Percentiles rank a stretch among this genome's conserved stretches.
Conservation (phyloP, 495 filamentous ascomycete genomes). For the Aspergillus indologenus region DNA sequence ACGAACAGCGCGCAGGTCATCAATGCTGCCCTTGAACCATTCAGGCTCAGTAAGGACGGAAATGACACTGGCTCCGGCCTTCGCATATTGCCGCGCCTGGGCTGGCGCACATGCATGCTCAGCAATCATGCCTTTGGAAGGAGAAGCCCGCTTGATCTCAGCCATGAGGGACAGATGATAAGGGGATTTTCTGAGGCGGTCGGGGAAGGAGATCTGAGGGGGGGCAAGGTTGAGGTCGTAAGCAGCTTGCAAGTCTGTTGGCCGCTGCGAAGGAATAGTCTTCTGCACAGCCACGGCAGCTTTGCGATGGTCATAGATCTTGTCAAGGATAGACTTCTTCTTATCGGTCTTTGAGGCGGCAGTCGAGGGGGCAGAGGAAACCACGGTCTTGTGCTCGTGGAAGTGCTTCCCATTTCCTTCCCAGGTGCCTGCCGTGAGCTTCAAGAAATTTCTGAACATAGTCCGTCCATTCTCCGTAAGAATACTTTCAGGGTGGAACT, state of each 20-base stretch:
- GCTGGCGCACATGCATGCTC: constrained; percentile 80
- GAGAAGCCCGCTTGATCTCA: constrained; percentile 95
- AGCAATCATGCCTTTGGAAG: constrained; percentile 93
- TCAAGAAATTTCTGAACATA: constrained; percentile 92
- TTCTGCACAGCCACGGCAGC: constrained; percentile 80
- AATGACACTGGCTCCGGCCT: constrained; percentile 92
- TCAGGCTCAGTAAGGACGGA: constrained; percentile 96
- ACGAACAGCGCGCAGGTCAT: constrained; percentile 85
- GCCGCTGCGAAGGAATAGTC: constrained; percentile 78
- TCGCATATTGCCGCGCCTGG: constrained; percentile 88
- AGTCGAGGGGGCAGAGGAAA: constrained; percentile 25
- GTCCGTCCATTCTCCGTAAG: constrained; percentile 80
- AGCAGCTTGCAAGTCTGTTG: constrained; percentile 77
- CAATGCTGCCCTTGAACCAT: constrained; percentile 98
- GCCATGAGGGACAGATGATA: constrained; percentile 87
- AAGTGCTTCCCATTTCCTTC: constrained; percentile 61
- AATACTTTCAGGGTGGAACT: constrained; percentile 98
- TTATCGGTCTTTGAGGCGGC: constrained; percentile 36
- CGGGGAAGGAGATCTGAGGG: constrained; percentile 78
- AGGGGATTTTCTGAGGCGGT: constrained; percentile 73
- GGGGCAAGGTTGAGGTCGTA: constrained; percentile 82
- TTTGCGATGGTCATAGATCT: constrained; percentile 84
- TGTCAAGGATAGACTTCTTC: constrained; percentile 81
- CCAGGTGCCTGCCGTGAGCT: constrained; percentile 87
- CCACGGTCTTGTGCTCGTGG: constrained; percentile 16